Percentiles rank a stretch among this genome's conserved stretches.
phyloP scores from a whole-genome alignment of 1,284 basidiomycete genomes.

The Quambalaria eucalypti region DNA sequence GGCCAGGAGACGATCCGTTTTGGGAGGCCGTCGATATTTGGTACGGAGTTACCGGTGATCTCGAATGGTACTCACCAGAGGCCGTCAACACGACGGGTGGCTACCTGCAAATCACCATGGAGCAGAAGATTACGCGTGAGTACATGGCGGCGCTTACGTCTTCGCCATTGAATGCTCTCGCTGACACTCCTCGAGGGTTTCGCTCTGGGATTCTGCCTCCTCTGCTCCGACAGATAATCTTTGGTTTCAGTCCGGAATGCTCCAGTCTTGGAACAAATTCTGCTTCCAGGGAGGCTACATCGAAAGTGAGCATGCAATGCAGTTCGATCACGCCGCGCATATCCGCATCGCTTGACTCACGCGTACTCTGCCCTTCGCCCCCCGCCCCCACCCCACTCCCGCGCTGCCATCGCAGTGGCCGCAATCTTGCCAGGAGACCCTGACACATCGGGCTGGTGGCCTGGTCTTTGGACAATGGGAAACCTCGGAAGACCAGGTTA shows the following conservation, averaged over 20 bases:
- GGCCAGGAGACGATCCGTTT: conserved; percentile 43
- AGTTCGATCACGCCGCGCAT: no score
- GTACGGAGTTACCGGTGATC: conserved; percentile 41
- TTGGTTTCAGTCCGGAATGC: conserved; percentile 44
- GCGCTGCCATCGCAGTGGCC: no score
- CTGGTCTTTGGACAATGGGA: conserved; percentile 45
- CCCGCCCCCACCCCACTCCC: no score
- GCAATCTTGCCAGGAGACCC: conserved; percentile 28
- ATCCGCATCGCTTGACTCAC: no score
- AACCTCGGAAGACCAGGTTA: conserved; percentile 45
- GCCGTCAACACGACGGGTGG: conserved; percentile 35
- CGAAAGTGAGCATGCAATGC: no score
- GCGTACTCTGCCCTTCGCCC: no score
- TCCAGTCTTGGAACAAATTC: conserved; percentile 46
- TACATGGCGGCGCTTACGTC: no score
- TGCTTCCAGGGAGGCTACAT: conserved; percentile 47
- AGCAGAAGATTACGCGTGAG: conserved; percentile 10
- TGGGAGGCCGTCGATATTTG: conserved; percentile 45
- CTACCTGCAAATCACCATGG: conserved; percentile 30
- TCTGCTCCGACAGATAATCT: conserved; percentile 32
- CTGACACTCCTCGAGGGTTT: no score
- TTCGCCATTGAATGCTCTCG: no score
- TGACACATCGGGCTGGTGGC: conserved; percentile 51
- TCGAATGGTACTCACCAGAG: conserved; percentile 48
- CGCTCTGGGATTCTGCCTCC: no score